Base-by-base conservation (phyloP, 345 rosid genomes). In the Murraya paniculata region DNA sequence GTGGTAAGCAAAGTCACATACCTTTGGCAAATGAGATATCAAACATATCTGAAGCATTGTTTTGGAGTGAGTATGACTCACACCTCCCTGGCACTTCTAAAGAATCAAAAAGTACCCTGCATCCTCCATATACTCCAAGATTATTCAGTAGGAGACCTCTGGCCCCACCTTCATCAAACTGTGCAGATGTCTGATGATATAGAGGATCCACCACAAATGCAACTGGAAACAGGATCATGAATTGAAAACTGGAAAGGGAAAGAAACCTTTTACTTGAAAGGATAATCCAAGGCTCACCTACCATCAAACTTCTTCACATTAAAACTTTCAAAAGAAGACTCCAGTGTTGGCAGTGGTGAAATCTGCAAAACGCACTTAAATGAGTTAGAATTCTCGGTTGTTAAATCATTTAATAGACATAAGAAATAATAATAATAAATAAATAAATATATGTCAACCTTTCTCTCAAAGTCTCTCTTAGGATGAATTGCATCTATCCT, bases 151-250 rank as follows among this genome's bases (percentile, higher is more conserved):
- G 74, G 68, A 95, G 89, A 77, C 97, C 99, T 84, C 86, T 95
- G 57, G 94, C 99, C 78, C 99, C 97, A 75, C 99, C 99, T 91
- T 92, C 99, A 81, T 95, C 99, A 85, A 92, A 93, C 81, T 93
- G 94, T 73, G 99, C 99, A 71, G 99, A 91, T 70, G 99, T 93
- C 82, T 95, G 99, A 81, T 92, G 97, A 87, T 93, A 95, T 58
- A 95, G 86, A 19, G 99, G 99, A 88, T 93, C 99, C 82, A 92
- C 99, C 2, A 90, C 90, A 87, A 95, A 93, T 69, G 98, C 97
- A 88, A 85, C 99, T 95, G 57, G 57, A 53, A 53, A 16, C 22
- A 53, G 22, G 57, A 53, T 53, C 22, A 18, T 5, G n/a, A 18
- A 53, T 53, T 53, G 7, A 53, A 18, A 53, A 53, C 22, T 5